Conservation (phyloP, 768 basidiomycete genomes). For the Pleurotus platypus region DNA sequence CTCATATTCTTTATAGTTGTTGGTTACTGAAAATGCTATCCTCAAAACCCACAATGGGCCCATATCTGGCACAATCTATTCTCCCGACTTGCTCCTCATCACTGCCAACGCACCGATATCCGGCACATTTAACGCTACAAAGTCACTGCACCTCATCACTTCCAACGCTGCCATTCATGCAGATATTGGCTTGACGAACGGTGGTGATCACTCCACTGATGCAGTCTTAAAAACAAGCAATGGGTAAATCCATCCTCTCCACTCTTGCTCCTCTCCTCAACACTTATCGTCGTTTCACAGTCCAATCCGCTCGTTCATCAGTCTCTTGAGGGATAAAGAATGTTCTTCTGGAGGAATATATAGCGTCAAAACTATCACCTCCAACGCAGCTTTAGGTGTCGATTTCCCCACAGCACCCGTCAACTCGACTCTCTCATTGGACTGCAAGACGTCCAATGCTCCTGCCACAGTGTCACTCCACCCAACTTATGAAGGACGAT, state of each 20-base stretch:
- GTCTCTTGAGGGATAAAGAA: conserved; percentile 11
- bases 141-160: conserved; percentile 25
- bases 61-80: too few relatives aligned
- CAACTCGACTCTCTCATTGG: conserved; percentile 26
- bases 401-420: conserved; percentile 27
- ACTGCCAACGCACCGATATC: conserved; percentile 35
- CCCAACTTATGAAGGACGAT: conserved; percentile 34
- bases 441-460: conserved; percentile 28
- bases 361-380: conserved; percentile 25
- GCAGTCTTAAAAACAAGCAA: conserved; percentile 29
- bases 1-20: conserved; percentile 18
- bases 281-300: neutral
- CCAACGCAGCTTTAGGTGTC: conserved; percentile 29
- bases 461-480: conserved; percentile 29
- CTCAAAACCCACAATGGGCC: conserved; percentile 22
- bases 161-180: conserved; percentile 38
- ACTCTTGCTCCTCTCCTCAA: neutral
- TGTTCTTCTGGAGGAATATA: conserved; percentile 23
- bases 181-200: conserved; percentile 34
- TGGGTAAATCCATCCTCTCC: conserved; percentile 27
- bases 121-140: conserved; percentile 39
- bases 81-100: too few relatives aligned
- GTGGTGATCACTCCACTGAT: conserved; percentile 18
- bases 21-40: conserved; percentile 23
- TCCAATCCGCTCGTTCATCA: conserved; percentile 10